Percentiles rank a stretch among this genome's conserved stretches.
Evolutionary conservation across 2,329 filamentous ascomycete species (phyloP).

Genomic region (Fusarium pseudograminearum): DNA sequence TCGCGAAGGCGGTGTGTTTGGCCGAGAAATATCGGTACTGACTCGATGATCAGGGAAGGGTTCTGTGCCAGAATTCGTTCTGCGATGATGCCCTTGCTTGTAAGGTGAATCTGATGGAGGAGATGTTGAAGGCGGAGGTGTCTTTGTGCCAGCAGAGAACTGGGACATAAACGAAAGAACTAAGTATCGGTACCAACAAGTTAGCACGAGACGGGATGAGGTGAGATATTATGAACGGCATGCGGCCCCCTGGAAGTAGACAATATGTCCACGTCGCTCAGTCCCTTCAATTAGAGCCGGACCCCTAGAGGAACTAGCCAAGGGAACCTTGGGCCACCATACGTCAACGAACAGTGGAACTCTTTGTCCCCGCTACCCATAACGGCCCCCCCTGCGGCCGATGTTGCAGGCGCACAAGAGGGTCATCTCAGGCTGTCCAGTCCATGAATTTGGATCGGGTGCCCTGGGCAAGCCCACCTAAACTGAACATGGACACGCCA

Average conservation of each 20-base stretch:
- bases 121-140: constrained; percentile 60
- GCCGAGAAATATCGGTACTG: constrained; percentile 53
- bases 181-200: constrained; percentile 54
- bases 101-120: constrained; percentile 55
- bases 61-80: constrained; percentile 49
- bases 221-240: constrained; percentile 46
- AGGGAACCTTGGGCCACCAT: constrained; percentile 31
- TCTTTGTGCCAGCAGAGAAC: constrained; percentile 69
- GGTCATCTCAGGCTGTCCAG: constrained; percentile 17
- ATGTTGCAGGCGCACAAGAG: constrained; percentile 25
- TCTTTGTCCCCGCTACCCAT: constrained; percentile 33
- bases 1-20: constrained; percentile 55
- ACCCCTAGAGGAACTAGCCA: constrained; percentile 31
- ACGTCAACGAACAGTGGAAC: constrained; percentile 33
- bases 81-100: constrained; percentile 49
- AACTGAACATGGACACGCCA: constrained; percentile 14
- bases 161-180: constrained; percentile 91
- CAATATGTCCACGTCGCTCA: constrained; percentile 12
- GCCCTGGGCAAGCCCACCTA: constrained; percentile 18
- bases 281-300: constrained; percentile 31
- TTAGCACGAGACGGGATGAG: constrained; percentile 43
- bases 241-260: constrained; percentile 27
- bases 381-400: constrained; percentile 28
- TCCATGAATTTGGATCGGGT: constrained; percentile 7
- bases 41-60: constrained; percentile 53